Evolutionary conservation across 805 yeast genomes (phyloP), one percentile per base, ranked within the genome.

Genomic region (Candida germanica): DNA sequence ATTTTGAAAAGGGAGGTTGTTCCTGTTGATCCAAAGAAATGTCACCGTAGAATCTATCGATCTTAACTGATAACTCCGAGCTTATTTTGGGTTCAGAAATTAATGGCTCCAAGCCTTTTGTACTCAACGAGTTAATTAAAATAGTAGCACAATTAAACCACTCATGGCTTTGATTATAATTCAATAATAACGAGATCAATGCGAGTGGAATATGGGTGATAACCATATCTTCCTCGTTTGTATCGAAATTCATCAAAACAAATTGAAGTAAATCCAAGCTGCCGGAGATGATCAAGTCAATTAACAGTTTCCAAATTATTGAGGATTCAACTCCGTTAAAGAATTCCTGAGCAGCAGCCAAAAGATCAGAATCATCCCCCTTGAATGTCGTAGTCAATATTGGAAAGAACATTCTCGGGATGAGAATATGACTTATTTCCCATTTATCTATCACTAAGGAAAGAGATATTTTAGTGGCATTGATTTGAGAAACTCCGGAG

Each of bases 251-350:
- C 15, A 66, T 64, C 9, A 87, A 44, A 12, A 86, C 69, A 54
- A 80, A 89, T 4, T 64, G 58, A 6, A 87, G 62, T 13, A 84
- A 61, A 3, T 0, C 67, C 72, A 15, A 77, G 47, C 26, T 73
- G 56, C 4, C 47, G 33, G 46, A 42, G n/a, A 53, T 36, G 3
- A 80, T 55, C 18, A 80, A 54, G 1, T 57, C 56, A 31, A 24
- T 33, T 5, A 37, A 12, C n/a, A 29, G 25, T 3, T 79, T 69
- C 89, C 96, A 91, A 4, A 93, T 89, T 18, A 73, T 74, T 18
- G 69, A 57, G 0, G 96, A 77, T 51, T 93, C 98, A 2, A 89
- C 83, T 4, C 87, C 82, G 58, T 93, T 96, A 54, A 93, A 87
- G 38, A 91, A 80, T 0, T 80, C 64, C 35, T 75, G 73, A 0